Evolutionary conservation across 2,329 filamentous ascomycete species (phyloP).

Genomic region (Samsoniella hepiali): DNA sequence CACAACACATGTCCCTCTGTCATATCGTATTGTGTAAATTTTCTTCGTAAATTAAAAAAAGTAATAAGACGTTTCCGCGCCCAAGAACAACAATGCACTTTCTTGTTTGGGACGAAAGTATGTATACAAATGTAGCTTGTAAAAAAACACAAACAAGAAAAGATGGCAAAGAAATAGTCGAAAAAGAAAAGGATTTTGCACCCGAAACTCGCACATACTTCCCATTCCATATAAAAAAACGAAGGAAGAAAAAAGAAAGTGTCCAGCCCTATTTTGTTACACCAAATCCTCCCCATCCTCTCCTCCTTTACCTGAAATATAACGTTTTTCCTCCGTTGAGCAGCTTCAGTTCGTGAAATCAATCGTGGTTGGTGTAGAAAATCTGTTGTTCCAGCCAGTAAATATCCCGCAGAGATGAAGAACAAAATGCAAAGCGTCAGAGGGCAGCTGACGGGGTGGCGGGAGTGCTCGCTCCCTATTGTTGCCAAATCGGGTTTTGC

Average conservation of each 20-base stretch:
- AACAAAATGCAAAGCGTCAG: constrained; percentile 6
- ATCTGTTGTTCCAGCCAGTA: background rate
- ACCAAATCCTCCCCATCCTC: background rate
- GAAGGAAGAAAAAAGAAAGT: background rate
- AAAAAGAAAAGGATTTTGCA: background rate
- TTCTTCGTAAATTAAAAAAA: background rate
- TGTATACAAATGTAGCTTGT: constrained; percentile 1
- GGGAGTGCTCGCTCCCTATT: constrained; percentile 7
- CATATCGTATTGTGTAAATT: background rate
- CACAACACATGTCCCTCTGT: no score
- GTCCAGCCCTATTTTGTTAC: constrained; percentile 3
- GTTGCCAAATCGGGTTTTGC: constrained; percentile 8
- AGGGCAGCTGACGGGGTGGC: constrained; percentile 15
- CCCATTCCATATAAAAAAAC: background rate
- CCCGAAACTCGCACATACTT: background rate
- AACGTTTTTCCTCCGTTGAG: background rate
- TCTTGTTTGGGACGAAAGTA: background rate
- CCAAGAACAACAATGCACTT: background rate
- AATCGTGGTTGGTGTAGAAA: background rate
- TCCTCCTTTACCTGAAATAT: background rate
- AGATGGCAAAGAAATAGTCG: background rate
- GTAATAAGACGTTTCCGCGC: background rate
- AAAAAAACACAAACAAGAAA: background rate
- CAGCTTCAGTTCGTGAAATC: constrained; percentile 3
- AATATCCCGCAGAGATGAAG: constrained; percentile 2